Evolutionary conservation across 441 rosid genomes (phyloP).

Genomic region (Populus hybrid): DNA sequence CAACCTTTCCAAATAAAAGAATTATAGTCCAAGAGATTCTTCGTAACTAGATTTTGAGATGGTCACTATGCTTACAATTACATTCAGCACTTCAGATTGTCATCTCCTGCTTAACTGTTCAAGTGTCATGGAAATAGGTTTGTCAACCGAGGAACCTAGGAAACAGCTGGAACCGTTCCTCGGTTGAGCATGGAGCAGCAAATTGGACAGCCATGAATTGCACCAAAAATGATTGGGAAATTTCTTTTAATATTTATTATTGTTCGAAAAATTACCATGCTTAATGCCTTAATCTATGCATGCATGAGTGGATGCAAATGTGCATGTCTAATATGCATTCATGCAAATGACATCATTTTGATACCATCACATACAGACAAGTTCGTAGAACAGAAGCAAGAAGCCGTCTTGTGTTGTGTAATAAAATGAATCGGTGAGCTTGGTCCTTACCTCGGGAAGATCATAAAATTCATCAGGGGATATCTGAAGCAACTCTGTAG

Average conservation of each 20-base stretch:
- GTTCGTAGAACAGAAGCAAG: neutral
- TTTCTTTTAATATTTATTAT: neutral
- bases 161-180: neutral
- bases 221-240: neutral
- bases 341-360: neutral
- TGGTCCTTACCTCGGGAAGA: constrained; percentile 68
- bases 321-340: neutral
- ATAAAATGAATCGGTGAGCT: neutral
- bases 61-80: neutral
- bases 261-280: neutral
- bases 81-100: neutral
- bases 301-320: neutral
- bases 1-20: neutral
- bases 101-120: neutral
- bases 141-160: neutral
- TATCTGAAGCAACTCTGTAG: constrained; percentile 80
- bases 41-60: neutral
- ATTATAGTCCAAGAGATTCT: neutral
- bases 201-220: neutral
- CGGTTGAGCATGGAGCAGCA: neutral
- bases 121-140: neutral
- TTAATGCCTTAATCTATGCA: neutral
- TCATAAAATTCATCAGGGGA: constrained; percentile 80
- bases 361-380: neutral
- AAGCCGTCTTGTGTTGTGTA: neutral